phyloP scores from a whole-genome alignment of 2,329 filamentous ascomycete species.

The Clarireedia hainanense region DNA sequence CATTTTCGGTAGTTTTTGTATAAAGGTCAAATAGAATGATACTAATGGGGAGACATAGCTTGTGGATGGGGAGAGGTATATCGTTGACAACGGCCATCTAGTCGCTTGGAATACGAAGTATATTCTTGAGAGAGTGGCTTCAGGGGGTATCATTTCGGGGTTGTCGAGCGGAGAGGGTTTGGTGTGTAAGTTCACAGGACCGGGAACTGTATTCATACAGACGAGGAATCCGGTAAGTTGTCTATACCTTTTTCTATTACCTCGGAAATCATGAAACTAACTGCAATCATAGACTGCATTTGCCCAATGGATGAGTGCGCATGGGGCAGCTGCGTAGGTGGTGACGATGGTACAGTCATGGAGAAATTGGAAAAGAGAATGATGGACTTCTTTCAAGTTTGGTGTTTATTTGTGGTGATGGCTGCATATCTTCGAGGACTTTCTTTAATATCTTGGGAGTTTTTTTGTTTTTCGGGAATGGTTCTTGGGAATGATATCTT shows the following conservation, averaged over 20 bases:
- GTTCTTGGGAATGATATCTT: too few relatives aligned
- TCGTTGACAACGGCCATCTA: constrained; percentile 86
- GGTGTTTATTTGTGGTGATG: too few relatives aligned
- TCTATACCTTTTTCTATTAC: constrained; percentile 4
- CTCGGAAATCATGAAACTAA: background rate
- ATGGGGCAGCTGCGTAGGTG: background rate
- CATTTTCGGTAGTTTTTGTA: background rate
- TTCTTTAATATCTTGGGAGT: too few relatives aligned
- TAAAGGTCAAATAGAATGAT: background rate
- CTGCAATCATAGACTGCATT: background rate
- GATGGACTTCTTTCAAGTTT: too few relatives aligned
- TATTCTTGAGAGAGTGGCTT: constrained; percentile 79
- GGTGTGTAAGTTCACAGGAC: constrained; percentile 89
- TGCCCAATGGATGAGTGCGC: constrained; percentile 4
- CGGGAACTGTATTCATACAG: constrained; percentile 86
- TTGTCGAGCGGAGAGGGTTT: constrained; percentile 76
- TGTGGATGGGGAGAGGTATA: constrained; percentile 71
- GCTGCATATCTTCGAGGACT: too few relatives aligned
- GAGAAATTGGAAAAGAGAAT: too few relatives aligned
- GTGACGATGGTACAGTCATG: background rate
- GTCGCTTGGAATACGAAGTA: constrained; percentile 98
- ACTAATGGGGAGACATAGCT: constrained; percentile 30
- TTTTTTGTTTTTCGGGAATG: too few relatives aligned
- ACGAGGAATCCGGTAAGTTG: constrained; percentile 72
- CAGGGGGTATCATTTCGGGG: constrained; percentile 87